These are phyloP conservation scores for Chaetomium fimeti DNA, from an alignment of 495 filamentous ascomycete genomes.

Conservation along the genomic window DNA sequence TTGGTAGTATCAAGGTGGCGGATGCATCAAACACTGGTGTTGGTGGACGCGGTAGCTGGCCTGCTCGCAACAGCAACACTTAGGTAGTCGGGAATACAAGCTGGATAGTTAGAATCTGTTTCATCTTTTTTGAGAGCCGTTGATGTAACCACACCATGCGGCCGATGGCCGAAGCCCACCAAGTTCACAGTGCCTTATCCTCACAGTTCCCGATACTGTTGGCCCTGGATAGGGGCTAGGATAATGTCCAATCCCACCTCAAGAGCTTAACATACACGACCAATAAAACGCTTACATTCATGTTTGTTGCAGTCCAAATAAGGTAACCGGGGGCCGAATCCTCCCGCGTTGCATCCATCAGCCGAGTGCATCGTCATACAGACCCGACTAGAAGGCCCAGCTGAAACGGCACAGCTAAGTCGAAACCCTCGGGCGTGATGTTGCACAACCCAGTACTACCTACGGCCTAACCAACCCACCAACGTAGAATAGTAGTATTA, in stretches of 20 bases:
- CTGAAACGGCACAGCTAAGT: neutral
- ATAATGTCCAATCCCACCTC: neutral
- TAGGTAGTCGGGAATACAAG: neutral
- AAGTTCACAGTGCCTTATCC: too few species aligned
- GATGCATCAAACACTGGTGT: neutral
- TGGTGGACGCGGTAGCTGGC: neutral
- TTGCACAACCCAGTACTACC: neutral
- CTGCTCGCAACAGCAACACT: neutral
- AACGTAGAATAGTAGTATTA: neutral
- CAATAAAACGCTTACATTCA: neutral
- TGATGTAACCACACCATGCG: too few species aligned
- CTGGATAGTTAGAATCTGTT: neutral
- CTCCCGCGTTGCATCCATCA: neutral
- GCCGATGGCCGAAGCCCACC: too few species aligned
- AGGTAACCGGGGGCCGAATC: neutral
- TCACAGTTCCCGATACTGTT: too few species aligned
- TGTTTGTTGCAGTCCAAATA: slow-evolving; percentile 4
- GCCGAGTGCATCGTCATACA: neutral
- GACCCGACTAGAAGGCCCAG: neutral
- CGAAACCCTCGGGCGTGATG: neutral
- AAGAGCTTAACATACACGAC: neutral
- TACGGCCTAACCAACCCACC: neutral
- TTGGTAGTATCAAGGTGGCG: neutral
- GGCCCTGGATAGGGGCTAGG: too few species aligned
- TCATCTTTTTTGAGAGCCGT: too few species aligned